Evolutionary conservation across 495 filamentous ascomycete genomes (phyloP).

Genomic region (Sabuloglossum arenarium): DNA sequence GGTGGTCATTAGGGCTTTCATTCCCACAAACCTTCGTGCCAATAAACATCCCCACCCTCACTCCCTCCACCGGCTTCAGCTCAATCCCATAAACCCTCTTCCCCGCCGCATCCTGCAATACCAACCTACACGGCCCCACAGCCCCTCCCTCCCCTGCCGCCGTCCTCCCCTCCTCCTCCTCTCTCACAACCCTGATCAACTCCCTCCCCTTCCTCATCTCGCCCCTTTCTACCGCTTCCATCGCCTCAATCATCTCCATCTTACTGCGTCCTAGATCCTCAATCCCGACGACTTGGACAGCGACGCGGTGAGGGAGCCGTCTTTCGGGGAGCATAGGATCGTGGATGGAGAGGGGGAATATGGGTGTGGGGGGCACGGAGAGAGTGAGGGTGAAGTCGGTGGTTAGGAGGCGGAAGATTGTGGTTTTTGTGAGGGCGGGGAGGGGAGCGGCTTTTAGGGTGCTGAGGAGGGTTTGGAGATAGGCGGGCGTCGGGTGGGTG

Average conservation of each 20-base stretch:
- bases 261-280: no score
- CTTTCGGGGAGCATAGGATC: no score
- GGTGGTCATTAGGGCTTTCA: no score
- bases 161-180: conserved; percentile 17
- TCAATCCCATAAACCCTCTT: conserved; percentile 53
- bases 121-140: conserved; percentile 53
- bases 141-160: conserved; percentile 67
- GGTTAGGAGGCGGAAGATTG: background rate
- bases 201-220: conserved; percentile 27
- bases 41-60: conserved; percentile 30
- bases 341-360: background rate
- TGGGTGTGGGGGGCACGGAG: background rate
- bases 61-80: conserved; percentile 37
- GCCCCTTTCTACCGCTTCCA: conserved; percentile 13
- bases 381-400: background rate
- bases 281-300: no score
- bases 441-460: conserved; percentile 34
- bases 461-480: conserved; percentile 29
- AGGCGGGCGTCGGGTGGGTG: background rate
- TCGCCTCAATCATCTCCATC: conserved; percentile 3
- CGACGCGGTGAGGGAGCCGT: no score
- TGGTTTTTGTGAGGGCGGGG: background rate
- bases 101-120: conserved; percentile 63
- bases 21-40: conserved; percentile 2
- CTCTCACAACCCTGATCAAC: conserved; percentile 16